Evolutionary conservation across 106 monocot genomes (phyloP), one percentile per base, ranked within the genome.

Genomic region (Dendrobium huoshanense): DNA sequence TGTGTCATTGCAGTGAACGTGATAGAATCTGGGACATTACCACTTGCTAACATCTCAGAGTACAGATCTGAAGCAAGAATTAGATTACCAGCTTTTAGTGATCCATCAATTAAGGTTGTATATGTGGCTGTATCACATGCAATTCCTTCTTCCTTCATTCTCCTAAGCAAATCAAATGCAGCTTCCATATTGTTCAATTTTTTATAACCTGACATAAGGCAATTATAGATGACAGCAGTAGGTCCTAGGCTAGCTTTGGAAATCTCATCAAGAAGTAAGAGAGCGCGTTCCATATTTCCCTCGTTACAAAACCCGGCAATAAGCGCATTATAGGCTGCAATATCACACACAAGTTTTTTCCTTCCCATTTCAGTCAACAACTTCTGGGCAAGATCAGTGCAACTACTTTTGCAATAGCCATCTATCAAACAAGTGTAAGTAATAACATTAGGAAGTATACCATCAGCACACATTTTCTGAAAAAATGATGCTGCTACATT

Each of bases 21-120:
- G 43, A 89, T 78, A 72, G 41, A 42, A 86, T 94, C 91, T 11
- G 94, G 91, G 77, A 81, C 44, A 80, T 77, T 82, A 11, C 91
- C 85, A 48, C 82, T 83, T 4, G 81, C 85, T 67, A 94, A 4
- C 94, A 94, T 88, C 81, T 86, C 83, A 70, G 84, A 83, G 49
- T 92, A 88, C 11, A 90, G 78, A 72, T 86, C 61, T 45, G 79
- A 92, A 67, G 92, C 89, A 75, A 78, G 51, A 25, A 79, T 54
- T 33, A 89, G 74, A 54, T 88, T 81, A 68, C 89, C 89, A 41
- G 22, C 81, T 82, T 91, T 94, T 65, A 88, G 78, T 27, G 84
- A 86, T 72, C 86, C 89, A 85, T 94, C 94, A 75, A 94, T 91
- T 72, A 94, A 83, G 37, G 86, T 94, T 41, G 94, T 94, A 55